Conservation (phyloP, 2,329 filamentous ascomycete genomes). For the Aspergillus arachidicola region DNA sequence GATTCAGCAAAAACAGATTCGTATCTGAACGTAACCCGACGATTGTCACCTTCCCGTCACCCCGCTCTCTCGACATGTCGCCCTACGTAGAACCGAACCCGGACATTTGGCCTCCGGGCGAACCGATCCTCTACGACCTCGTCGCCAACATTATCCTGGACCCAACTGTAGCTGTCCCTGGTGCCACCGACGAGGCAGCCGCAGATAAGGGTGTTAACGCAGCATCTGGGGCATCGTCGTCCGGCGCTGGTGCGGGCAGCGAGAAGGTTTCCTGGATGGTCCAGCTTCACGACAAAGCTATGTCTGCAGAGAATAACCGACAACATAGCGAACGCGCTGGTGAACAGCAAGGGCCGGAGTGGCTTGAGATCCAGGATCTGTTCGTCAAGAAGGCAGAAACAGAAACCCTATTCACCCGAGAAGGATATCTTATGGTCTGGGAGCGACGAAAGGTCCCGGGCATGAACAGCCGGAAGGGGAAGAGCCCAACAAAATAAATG, state of each 20-base stretch:
- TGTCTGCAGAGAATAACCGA: constrained; percentile 41
- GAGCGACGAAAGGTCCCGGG: constrained; percentile 68
- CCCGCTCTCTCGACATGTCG: constrained; percentile 79
- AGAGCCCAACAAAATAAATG: constrained; percentile 26
- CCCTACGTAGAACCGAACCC: constrained; percentile 92
- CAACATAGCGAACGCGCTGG: constrained; percentile 27
- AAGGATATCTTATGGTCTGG: constrained; percentile 96
- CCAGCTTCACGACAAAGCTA: constrained; percentile 78
- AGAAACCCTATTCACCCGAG: constrained; percentile 87
- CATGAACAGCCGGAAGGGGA: constrained; percentile 42
- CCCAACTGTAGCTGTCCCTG: constrained; percentile 63
- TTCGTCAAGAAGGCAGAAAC: constrained; percentile 87
- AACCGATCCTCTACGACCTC: constrained; percentile 92
- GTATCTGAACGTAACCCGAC: constrained; percentile 95
- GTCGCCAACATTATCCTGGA: constrained; percentile 81
- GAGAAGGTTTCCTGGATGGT: constrained; percentile 96
- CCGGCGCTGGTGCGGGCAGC: constrained; percentile 79
- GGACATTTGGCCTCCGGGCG: constrained; percentile 66
- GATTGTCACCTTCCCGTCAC: constrained; percentile 92
- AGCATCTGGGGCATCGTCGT: constrained; percentile 41
- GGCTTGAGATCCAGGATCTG: constrained; percentile 91
- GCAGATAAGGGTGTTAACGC: constrained; percentile 41
- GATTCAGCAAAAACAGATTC: constrained; percentile 96
- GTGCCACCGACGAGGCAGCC: constrained; percentile 53
- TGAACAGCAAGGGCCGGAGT: constrained; percentile 65